Percentiles rank a stretch among this genome's conserved stretches.
Conservation (phyloP, 2,329 filamentous ascomycete genomes). For the Aaosphaeria pasadenensis region DNA sequence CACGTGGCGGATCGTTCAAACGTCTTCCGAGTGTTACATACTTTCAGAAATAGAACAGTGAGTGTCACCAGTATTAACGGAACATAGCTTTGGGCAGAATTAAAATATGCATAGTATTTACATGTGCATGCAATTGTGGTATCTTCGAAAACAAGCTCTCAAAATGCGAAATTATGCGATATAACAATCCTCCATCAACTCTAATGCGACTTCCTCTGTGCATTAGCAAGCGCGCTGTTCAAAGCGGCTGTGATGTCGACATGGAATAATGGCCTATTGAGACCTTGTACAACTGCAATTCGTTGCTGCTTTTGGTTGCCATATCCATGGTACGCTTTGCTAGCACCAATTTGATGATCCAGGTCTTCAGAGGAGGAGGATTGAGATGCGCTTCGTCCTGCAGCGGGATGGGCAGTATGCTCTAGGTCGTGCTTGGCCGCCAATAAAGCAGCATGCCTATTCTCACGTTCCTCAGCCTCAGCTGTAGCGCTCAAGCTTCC, state of each 20-base stretch:
- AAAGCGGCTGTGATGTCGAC: conserved; percentile 89
- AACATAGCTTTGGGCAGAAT: too few species aligned
- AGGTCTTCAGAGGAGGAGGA: conserved; percentile 23
- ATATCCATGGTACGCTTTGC: conserved; percentile 28
- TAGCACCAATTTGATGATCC: conserved; percentile 29
- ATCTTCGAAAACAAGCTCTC: background rate
- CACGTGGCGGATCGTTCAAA: too few species aligned
- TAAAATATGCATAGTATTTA: background rate
- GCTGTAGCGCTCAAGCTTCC: conserved; percentile 70
- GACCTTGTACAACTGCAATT: conserved; percentile 68
- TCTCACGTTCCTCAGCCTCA: conserved; percentile 64
- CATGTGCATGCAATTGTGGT: background rate
- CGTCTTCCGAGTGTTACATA: too few species aligned
- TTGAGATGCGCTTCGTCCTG: conserved; percentile 14
- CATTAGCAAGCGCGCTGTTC: conserved; percentile 82
- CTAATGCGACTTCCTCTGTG: conserved; percentile 42
- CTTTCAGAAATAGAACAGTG: too few species aligned
- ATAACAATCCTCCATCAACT: background rate
- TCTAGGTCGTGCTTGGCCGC: conserved; percentile 37
- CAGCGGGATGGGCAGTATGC: conserved; percentile 41
- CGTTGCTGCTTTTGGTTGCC: conserved; percentile 35
- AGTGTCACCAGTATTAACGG: too few species aligned
- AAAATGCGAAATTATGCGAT: background rate
- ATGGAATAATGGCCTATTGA: conserved; percentile 93
- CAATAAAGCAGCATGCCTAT: conserved; percentile 40